Evolutionary conservation across 352 stramenopile genomes (phyloP).

Genomic region (Phytophthora nicotianae): DNA sequence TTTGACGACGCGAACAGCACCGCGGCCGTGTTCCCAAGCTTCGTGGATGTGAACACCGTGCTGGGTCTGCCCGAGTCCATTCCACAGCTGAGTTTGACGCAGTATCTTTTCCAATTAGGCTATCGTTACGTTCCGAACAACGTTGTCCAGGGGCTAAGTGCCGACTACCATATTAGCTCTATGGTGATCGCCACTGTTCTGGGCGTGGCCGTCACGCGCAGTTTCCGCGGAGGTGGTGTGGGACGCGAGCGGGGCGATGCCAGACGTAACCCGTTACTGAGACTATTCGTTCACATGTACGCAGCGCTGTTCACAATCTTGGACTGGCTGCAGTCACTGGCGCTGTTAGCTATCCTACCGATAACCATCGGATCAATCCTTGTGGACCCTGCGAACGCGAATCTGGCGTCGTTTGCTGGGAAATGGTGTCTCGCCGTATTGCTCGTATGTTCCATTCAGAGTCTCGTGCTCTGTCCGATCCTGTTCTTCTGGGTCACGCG

Average conservation of each 20-base stretch:
- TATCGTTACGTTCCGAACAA: constrained; percentile 62
- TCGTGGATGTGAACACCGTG: constrained; percentile 46
- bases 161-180: constrained; percentile 48
- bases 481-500: constrained; percentile 57
- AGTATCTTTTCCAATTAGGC: constrained; percentile 51
- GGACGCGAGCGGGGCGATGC: constrained; percentile 37
- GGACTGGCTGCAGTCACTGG: constrained; percentile 61
- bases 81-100: constrained; percentile 42
- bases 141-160: constrained; percentile 40
- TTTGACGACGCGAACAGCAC: constrained; percentile 22
- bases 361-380: constrained; percentile 56
- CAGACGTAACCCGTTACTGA: constrained; percentile 60
- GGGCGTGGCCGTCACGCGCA: constrained; percentile 53
- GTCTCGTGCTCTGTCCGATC: constrained; percentile 47
- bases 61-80: constrained; percentile 54
- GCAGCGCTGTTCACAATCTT: constrained; percentile 59
- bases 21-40: constrained; percentile 46
- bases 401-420: constrained; percentile 43
- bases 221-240: constrained; percentile 43
- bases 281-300: constrained; percentile 67
- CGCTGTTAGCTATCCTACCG: constrained; percentile 51
- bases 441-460: constrained; percentile 39
- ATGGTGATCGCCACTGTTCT: constrained; percentile 59
- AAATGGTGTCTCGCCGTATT: constrained; percentile 46
- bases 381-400: constrained; percentile 33